Evolutionary conservation across 73 alveolate genomes (phyloP).

Genomic region (Paramecium primaurelia): DNA sequence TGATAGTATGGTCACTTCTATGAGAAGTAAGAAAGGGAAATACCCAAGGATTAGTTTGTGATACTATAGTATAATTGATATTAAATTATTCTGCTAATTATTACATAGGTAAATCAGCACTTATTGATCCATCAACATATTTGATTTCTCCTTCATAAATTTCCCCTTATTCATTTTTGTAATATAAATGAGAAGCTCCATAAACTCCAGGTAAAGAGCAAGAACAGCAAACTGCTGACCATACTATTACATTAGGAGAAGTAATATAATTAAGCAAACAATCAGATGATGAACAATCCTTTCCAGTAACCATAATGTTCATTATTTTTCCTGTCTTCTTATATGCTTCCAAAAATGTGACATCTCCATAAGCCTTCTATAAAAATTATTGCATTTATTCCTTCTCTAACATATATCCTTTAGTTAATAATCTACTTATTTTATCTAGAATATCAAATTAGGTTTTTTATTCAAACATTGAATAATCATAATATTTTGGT

Average conservation of each 20-base stretch:
- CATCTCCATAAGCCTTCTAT: constrained; percentile 58
- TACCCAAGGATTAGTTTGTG: constrained; percentile 74
- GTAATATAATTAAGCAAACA: constrained; percentile 76
- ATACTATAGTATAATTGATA: constrained; percentile 72
- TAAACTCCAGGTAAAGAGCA: constrained; percentile 73
- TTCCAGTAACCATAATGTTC: constrained; percentile 76
- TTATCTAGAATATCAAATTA: background rate
- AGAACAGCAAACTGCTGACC: constrained; percentile 76
- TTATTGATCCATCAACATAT: constrained; percentile 76
- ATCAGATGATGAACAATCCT: constrained; percentile 53
- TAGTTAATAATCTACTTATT: constrained; percentile 50
- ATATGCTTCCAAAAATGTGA: constrained; percentile 79
- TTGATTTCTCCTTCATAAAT: constrained; percentile 54
- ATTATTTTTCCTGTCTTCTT: constrained; percentile 67
- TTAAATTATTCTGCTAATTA: constrained; percentile 72
- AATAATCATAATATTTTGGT: background rate
- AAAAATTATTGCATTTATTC: constrained; percentile 4
- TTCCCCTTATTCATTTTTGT: constrained; percentile 63
- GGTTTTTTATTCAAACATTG: background rate
- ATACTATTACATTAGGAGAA: constrained; percentile 75
- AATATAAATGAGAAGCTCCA: constrained; percentile 70
- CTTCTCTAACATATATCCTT: constrained; percentile 65
- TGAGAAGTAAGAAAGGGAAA: constrained; percentile 53
- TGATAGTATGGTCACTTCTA: background rate
- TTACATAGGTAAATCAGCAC: constrained; percentile 75